Conservation (phyloP, 768 basidiomycete species). For the Trametes cubensis region DNA sequence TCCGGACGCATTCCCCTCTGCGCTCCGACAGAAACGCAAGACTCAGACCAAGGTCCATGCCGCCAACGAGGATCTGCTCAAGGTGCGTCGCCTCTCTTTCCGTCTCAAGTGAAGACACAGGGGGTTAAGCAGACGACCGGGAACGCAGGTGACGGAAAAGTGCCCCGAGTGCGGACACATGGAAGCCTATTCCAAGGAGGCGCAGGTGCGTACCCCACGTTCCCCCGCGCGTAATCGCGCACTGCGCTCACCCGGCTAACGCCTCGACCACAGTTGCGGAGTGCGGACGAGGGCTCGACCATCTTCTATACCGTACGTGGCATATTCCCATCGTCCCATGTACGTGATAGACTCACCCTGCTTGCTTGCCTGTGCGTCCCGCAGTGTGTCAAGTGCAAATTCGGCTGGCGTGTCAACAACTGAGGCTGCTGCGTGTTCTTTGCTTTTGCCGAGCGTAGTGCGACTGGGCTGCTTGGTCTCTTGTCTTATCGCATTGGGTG, state of each 20-base stretch:
- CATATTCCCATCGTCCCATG: neutral
- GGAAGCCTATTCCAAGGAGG: slow-evolving; percentile 86
- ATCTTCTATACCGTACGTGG: slow-evolving; percentile 87
- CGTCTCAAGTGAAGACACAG: no score
- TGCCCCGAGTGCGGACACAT: slow-evolving; percentile 86
- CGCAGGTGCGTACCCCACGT: slow-evolving; percentile 57
- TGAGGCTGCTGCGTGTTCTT: slow-evolving; percentile 31
- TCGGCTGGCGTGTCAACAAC: slow-evolving; percentile 85
- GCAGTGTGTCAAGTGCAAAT: slow-evolving; percentile 75
- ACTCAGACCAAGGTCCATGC: slow-evolving; percentile 85
- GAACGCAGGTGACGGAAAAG: slow-evolving; percentile 76
- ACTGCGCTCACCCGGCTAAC: neutral
- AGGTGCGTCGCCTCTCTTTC: slow-evolving; percentile 41
- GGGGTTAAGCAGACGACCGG: neutral
- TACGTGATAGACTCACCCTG: slow-evolving; percentile 16
- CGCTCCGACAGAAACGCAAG: slow-evolving; percentile 82
- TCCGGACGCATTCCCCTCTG: slow-evolving; percentile 92
- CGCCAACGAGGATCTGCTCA: slow-evolving; percentile 62
- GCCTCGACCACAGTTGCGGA: slow-evolving; percentile 58
- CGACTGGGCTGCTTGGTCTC: neutral
- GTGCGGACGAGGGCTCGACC: slow-evolving; percentile 93
- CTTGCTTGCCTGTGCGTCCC: neutral
- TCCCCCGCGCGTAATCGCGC: neutral
- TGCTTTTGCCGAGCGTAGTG: neutral
- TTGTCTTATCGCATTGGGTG: neutral